A percentile compares a stretch with the other conserved stretches of the same genome.
These are phyloP conservation scores for Trichosporon sp. DNA, from an alignment of 1,284 basidiomycete genomes.

Conservation along the genomic window DNA sequence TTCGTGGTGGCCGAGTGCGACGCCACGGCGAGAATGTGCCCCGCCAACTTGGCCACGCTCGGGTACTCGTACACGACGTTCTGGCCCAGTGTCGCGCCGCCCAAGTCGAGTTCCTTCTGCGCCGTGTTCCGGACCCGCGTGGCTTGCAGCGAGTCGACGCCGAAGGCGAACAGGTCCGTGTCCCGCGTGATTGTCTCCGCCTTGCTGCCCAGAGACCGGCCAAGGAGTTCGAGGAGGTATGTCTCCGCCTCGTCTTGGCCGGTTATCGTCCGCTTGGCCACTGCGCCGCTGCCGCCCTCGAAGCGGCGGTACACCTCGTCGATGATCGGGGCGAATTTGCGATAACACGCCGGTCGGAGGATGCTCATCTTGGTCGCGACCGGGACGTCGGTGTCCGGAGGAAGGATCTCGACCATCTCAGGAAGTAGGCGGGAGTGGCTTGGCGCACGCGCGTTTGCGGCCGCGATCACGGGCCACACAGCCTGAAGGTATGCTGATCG, in stretches of 20 bases:
- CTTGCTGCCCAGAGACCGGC: conserved; percentile 52
- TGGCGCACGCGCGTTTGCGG: conserved; percentile 62
- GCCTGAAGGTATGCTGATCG: conserved; percentile 56
- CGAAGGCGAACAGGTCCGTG: conserved; percentile 55
- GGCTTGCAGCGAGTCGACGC: conserved; percentile 65
- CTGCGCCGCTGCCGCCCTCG: conserved; percentile 55
- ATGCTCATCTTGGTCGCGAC: conserved; percentile 55
- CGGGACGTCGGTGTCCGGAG: conserved; percentile 54
- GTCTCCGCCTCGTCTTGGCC: conserved; percentile 53
- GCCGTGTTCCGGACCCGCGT: conserved; percentile 63
- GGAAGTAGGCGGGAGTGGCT: conserved; percentile 62
- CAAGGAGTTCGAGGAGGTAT: conserved; percentile 56
- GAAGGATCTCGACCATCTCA: conserved; percentile 62
- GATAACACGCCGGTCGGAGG: conserved; percentile 58
- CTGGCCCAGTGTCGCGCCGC: conserved; percentile 55
- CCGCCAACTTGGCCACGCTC: conserved; percentile 43
- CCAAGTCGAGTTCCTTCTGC: conserved; percentile 59
- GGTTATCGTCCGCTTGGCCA: conserved; percentile 52
- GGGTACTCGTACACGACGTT: conserved; percentile 58
- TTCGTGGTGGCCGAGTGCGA: background rate
- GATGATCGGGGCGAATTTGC: conserved; percentile 61
- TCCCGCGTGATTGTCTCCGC: conserved; percentile 36
- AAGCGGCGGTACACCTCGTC: conserved; percentile 60
- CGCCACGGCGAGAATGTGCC: conserved; percentile 45
- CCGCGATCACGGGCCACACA: conserved; percentile 61